These are phyloP conservation scores for Calonectria naviculata DNA, from an alignment of 2,329 filamentous ascomycete genomes.

Conservation along the genomic window DNA sequence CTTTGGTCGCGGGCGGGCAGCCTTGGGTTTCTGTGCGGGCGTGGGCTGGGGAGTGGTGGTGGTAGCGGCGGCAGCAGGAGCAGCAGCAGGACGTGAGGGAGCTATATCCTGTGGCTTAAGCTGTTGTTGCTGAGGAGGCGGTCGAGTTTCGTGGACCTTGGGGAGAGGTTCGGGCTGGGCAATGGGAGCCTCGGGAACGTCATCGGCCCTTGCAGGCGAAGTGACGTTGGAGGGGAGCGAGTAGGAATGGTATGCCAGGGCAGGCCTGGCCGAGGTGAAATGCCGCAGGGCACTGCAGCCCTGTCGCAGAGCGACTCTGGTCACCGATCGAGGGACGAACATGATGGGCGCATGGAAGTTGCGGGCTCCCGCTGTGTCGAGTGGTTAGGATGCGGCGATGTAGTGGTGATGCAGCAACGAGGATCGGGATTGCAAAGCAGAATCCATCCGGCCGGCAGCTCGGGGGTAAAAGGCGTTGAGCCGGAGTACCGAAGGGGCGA, in stretches of 20 bases:
- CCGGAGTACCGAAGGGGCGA: conserved; percentile 38
- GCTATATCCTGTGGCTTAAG: conserved; percentile 27
- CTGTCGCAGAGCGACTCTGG: conserved; percentile 53
- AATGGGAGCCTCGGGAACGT: conserved; percentile 60
- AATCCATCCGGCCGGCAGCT: conserved; percentile 29
- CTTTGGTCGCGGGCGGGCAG: conserved; percentile 51
- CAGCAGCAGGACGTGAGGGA: conserved; percentile 27
- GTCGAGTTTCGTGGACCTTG: conserved; percentile 64
- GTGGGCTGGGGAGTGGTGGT: conserved; percentile 48
- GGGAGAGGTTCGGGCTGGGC: conserved; percentile 57
- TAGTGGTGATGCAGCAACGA: conserved; percentile 22
- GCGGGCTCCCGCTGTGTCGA: not conserved
- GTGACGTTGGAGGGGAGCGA: conserved; percentile 57
- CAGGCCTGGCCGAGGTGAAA: conserved; percentile 50
- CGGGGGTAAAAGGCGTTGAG: conserved; percentile 45
- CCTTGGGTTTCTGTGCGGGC: conserved; percentile 75
- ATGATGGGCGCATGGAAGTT: conserved; percentile 48
- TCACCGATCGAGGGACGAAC: conserved; percentile 55
- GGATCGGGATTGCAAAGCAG: conserved; percentile 37
- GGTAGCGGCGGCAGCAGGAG: conserved; percentile 48
- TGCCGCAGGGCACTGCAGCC: conserved; percentile 54
- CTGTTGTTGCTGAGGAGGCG: conserved; percentile 45
- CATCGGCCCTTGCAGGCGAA: conserved; percentile 54
- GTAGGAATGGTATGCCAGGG: conserved; percentile 63
- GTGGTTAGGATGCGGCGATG: conserved; percentile 17